Evolutionary conservation across 768 basidiomycete genomes (phyloP), one percentile per base, ranked within the genome.

Genomic region (Steccherinum ochraceum): DNA sequence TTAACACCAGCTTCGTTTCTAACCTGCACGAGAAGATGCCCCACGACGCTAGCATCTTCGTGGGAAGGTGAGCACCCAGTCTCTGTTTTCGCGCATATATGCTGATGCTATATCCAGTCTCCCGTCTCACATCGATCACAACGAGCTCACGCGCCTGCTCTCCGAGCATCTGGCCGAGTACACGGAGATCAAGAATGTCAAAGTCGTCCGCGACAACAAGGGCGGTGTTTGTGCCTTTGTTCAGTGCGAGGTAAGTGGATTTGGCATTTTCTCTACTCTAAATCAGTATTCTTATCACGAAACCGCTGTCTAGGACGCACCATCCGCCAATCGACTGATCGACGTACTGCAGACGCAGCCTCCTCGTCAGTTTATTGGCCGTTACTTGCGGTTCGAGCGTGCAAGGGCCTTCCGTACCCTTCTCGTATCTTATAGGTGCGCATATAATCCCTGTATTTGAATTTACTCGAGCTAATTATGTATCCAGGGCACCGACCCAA

Each of bases 151-250:
- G 18, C 69, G 69, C 46, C 69, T 83, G 61, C 75, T 92, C 46
- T 71, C 75, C 42, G 76, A 81, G 27, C 86, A 88, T 64, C 74
- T 91, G 49, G 81, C 83, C 5, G 76, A 77, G 48, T 77, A 86
- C 61, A 71, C 78, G 0, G 78, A 82, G 53, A 70, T 89, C 56
- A 83, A 80, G 64, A 77, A 76, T 45, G 75, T 90, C 64, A 79
- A 79, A 52, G 81, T 89, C 48, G 78, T 89, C 40, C 82, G 82
- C 50, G 86, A 89, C 64, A 78, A 76, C 51, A 85, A 83, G 64
- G 86, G 86, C 35, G 84, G 86, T 12, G 79, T 86, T 42, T 91
- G 89, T 61, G 89, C 89, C 51, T 92, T 92, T 64, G 83, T 89
- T 20, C 89, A 91, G 67, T 90, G 88, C 74, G 78, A 88, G 73